phyloP scores from a whole-genome alignment of 106 monocot species.

The Allium cepa region DNA sequence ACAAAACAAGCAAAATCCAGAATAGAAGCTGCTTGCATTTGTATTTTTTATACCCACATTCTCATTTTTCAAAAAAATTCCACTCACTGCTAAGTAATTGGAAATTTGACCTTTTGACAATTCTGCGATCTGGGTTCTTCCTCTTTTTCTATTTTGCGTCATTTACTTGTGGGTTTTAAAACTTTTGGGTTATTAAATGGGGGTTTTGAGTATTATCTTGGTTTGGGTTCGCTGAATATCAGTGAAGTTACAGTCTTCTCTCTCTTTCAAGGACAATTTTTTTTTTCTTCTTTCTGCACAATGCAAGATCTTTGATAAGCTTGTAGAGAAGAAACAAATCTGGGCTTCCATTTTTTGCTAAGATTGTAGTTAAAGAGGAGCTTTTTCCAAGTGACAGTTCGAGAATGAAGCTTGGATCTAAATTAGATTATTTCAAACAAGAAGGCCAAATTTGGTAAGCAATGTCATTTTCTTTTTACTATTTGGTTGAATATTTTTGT shows the following conservation, averaged over 20 bases:
- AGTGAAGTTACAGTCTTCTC: too few species aligned
- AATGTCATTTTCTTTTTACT: not conserved
- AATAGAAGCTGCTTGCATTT: constrained; percentile 26
- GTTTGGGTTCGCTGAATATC: not conserved
- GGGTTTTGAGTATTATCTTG: not conserved
- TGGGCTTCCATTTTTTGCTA: not conserved
- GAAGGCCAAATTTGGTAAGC: constrained; percentile 41
- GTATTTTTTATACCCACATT: not conserved
- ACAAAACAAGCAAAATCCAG: constrained; percentile 3
- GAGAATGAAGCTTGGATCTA: constrained; percentile 40
- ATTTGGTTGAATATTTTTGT: not conserved
- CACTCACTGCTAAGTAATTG: constrained; percentile 1
- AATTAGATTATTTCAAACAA: constrained; percentile 26
- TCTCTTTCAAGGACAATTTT: not conserved
- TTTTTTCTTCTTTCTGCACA: not conserved
- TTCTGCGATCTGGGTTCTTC: not conserved
- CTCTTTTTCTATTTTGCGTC: not conserved
- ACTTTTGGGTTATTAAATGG: not conserved
- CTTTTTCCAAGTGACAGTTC: not conserved
- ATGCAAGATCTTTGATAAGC: not conserved
- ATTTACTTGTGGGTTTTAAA: not conserved
- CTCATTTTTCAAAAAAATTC: not conserved
- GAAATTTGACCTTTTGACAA: not conserved
- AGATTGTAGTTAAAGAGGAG: not conserved
- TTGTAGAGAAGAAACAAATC: not conserved